Conservation (phyloP, 1,284 basidiomycete species). For the Heterobasidion annosum region DNA sequence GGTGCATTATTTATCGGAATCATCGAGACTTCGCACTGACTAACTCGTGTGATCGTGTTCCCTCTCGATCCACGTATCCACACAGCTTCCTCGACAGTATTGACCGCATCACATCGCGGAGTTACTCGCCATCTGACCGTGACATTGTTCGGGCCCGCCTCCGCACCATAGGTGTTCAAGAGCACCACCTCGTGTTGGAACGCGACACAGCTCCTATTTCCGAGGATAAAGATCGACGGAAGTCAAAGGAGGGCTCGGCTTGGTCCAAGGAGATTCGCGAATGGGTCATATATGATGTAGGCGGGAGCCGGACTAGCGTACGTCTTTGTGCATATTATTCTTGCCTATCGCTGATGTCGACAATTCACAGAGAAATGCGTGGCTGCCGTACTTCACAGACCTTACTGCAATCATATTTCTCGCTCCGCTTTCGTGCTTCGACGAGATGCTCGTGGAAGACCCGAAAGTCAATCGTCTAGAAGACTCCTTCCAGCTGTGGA, state of each 20-base stretch:
- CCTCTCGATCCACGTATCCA: no score
- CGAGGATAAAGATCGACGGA: not conserved
- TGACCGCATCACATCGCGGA: slow-evolving; percentile 38
- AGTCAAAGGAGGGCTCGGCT: not conserved
- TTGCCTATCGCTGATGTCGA: not conserved
- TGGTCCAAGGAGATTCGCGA: slow-evolving; percentile 26
- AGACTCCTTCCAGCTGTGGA: slow-evolving; percentile 32
- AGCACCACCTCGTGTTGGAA: slow-evolving; percentile 58
- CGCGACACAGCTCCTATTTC: slow-evolving; percentile 31
- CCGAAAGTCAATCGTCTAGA: slow-evolving; percentile 31
- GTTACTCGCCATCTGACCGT: slow-evolving; percentile 54
- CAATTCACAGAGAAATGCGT: slow-evolving; percentile 21
- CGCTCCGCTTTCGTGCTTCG: slow-evolving; percentile 31
- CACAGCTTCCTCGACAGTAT: slow-evolving; percentile 58
- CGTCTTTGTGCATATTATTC: slow-evolving; percentile 13
- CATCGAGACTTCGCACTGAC: not conserved
- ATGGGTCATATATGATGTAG: slow-evolving; percentile 69
- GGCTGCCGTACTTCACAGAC: slow-evolving; percentile 32
- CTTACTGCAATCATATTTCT: slow-evolving; percentile 33
- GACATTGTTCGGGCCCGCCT: slow-evolving; percentile 64
- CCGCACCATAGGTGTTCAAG: slow-evolving; percentile 65
- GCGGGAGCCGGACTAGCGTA: slow-evolving; percentile 59
- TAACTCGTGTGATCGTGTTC: no score
- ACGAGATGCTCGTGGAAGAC: slow-evolving; percentile 33
- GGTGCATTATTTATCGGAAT: slow-evolving; percentile 16